Conservation (phyloP, 2,329 filamentous ascomycete species). For the Amylocarpus encephaloides region DNA sequence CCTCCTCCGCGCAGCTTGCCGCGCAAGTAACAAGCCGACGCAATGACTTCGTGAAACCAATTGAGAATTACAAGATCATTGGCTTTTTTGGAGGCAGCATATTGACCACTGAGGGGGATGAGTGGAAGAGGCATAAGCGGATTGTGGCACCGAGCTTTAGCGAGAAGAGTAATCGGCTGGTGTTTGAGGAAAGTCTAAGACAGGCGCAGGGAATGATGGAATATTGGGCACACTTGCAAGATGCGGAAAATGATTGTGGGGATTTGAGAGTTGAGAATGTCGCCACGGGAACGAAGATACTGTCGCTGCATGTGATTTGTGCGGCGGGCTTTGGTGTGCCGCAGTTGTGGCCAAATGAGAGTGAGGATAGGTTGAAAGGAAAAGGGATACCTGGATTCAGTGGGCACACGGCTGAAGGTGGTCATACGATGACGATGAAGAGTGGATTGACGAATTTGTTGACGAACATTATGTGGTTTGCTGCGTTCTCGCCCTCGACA, state of each 20-base stretch:
- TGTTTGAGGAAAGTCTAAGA: slow-evolving; percentile 40
- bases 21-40: slow-evolving; percentile 24
- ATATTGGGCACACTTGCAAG: slow-evolving; percentile 26
- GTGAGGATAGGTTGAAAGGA: slow-evolving; percentile 20
- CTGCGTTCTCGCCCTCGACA: slow-evolving; percentile 40
- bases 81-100: slow-evolving; percentile 30
- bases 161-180: slow-evolving; percentile 41
- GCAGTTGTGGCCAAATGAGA: slow-evolving; percentile 37
- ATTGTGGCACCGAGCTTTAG: slow-evolving; percentile 30
- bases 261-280: slow-evolving; percentile 35
- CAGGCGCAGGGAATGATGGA: slow-evolving; percentile 39
- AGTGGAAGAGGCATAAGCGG: slow-evolving; percentile 31
- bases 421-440: slow-evolving; percentile 43
- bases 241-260: slow-evolving; percentile 5
- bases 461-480: slow-evolving; percentile 42
- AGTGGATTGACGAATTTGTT: slow-evolving; percentile 42
- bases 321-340: slow-evolving; percentile 42
- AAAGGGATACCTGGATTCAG: slow-evolving; percentile 18
- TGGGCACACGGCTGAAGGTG: slow-evolving; percentile 16
- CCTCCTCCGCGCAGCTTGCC: slow-evolving; percentile 24
- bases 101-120: slow-evolving; percentile 28
- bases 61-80: slow-evolving; percentile 27
- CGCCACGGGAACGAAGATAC: slow-evolving; percentile 40
- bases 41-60: slow-evolving; percentile 29
- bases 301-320: slow-evolving; percentile 48